A percentile compares a stretch with the other conserved stretches of the same genome.
These are phyloP conservation scores for Pascua sp. DNA, from an alignment of 1,284 basidiomycete species.

Conservation along the genomic window DNA sequence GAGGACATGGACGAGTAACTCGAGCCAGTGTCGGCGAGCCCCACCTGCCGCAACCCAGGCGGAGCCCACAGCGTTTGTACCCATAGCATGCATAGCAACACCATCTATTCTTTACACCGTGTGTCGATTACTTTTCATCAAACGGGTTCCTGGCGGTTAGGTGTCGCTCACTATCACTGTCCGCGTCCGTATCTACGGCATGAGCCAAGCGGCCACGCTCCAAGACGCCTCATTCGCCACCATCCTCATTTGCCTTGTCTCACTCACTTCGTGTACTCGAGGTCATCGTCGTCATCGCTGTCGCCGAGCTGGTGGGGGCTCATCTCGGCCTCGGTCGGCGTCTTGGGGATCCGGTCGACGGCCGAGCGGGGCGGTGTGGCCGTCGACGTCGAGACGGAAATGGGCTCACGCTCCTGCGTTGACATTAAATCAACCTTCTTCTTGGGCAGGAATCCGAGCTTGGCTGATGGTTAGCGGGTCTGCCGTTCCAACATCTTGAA, in stretches of 20 bases:
- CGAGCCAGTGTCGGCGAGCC: background rate
- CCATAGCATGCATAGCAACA: background rate
- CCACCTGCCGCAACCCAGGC: background rate
- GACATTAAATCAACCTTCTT: constrained; percentile 46
- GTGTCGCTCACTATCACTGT: no score
- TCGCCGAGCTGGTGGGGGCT: constrained; percentile 35
- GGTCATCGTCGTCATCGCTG: constrained; percentile 42
- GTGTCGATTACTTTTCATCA: constrained; percentile 33
- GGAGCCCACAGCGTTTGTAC: background rate
- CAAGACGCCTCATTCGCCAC: no score
- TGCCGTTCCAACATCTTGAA: background rate
- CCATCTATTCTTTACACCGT: background rate
- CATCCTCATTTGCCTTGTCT: background rate
- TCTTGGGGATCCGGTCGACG: constrained; percentile 40
- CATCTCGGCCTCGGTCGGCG: constrained; percentile 30
- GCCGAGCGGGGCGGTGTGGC: constrained; percentile 14
- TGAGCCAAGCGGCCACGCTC: no score
- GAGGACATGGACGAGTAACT: background rate
- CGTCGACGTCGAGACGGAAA: constrained; percentile 22
- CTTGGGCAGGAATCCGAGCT: constrained; percentile 49
- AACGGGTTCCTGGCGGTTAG: constrained; percentile 39
- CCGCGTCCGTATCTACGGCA: no score
- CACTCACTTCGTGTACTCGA: constrained; percentile 49
- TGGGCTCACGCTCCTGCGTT: constrained; percentile 29
- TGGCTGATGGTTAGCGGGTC: constrained; percentile 28